Evolutionary conservation across 164 flowering plant species (phyloP), one percentile per base, ranked within the genome.

Genomic region (Macadamia integrifolia): DNA sequence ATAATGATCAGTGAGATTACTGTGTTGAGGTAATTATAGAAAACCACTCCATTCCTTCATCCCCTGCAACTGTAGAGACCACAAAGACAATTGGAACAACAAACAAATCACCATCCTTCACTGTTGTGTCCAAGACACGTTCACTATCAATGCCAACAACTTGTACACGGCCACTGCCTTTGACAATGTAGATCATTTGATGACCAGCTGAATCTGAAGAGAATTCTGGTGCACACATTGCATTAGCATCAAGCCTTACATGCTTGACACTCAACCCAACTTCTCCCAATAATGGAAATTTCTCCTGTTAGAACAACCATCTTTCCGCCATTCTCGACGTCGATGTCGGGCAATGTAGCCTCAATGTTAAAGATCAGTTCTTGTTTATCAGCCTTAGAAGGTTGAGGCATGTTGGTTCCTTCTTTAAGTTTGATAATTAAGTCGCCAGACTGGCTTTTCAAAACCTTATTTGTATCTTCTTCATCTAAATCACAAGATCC

Each of bases 81-180:
- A 80, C 84, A 61, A 78, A 85, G 68, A 83, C 83, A 75, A 83
- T 80, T 0, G 93, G 90, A 30, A 83, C 90, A 6, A 86, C 83
- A 66, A 88, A 81, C 75, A 86, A 63, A 12, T 74, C 44, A 0
- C 88, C 93, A 2, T 83, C 86, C 69, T 75, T 78, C 1, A 87
- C 69, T 29, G 75, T 79, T 0, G 83, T 80, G 55, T 88, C 86
- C 66, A 85, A 31, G 5, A 82, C 84, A 23, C 86, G 76, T 6
- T 64, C 58, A 0, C 92, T 92, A 67, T 86, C 86, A n/a, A 70
- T 71, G 6, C 90, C 93, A 31, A 86, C 89, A 15, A 90, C 78
- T 66, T 88, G 90, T 15, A 76, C 89, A 10, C 82, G 83, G 31
- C 90, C 96, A 56, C 91, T 82, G 0, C 96, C 97, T 29, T 84